Base-by-base conservation (phyloP, 352 stramenopile genomes). In the Paralagenidium karlingii region DNA sequence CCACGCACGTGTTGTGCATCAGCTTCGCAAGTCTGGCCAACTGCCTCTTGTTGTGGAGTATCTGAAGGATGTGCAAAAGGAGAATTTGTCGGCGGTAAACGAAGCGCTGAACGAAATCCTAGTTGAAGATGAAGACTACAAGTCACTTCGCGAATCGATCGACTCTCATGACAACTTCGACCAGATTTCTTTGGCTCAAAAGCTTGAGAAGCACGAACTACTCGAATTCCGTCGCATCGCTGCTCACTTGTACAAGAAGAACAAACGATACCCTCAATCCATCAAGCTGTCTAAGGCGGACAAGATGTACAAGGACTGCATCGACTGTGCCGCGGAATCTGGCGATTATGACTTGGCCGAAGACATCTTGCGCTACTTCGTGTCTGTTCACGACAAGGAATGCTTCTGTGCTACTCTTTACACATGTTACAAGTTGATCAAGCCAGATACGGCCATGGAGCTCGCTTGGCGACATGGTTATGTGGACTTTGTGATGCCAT, bases 241-340 rank as follows among this genome's bases (percentile, higher is more conserved):
- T 24, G 95, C 96, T 13, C 98, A 98, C 62, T 61, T 99, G 46
- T 99, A 99, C 81, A 90, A 96, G 56, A 97, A 96, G 74, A 99
- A 99, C 77, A 98, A 98, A 73, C 94, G 96, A 44, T 99, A 94
- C 67, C 67, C 82, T 46, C 93, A 99, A 64, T 96, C 87, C 26
- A 94, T 99, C 49, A 94, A 96, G 46, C 73, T 99, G 44, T 98
- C 92, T 16, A 99, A 99, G 86, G 90, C 89, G 26, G 95, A 99
- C 76, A 97, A 97, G 55, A 99, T 99, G 95, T 99, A 97, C 89
- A 99, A 99, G 75, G 96, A 99, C 50, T 98, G 94, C 58, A 99
- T 99, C 51, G 95, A 99, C 55, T 99, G 95, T 43, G 95, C 94
- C 20, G 94, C 92, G 26, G 89, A 98, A 58, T 99, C 94, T 39